Evolutionary conservation across 345 rosid genomes (phyloP), one percentile per base, ranked within the genome.

Genomic region (Combretum micranthum): DNA sequence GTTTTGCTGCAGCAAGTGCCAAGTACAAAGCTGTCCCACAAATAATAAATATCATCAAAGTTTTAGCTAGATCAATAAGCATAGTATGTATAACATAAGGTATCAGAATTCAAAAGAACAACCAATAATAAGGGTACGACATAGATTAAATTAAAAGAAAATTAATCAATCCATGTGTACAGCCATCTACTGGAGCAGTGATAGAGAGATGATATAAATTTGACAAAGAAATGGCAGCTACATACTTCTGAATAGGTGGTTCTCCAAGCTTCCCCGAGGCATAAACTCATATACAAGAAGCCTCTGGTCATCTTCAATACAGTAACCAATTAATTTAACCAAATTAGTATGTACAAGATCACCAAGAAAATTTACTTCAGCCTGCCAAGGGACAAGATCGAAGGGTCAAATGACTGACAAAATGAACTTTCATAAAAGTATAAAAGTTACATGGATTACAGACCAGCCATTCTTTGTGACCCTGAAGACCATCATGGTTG

Each of bases 311-410:
- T 9, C 42, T 44, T 51, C 50, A 3, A 0, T 6, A 19, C 58
- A 62, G 57, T 53, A 62, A 14, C 59, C 66, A 15, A 62, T 52
- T 32, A 62, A 15, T 23, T 44, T 62, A 12, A 53, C 65, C 13
- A 62, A 45, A 46, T 53, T 62, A 3, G 65, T 57, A 53, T 62
- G 65, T 1, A 0, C 15, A 15, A 53, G 52, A 42, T 25, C 43
- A 13, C 65, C 57, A 16, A 26, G 57, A 46, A 0, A 4, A 5
- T 8, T 62, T 10, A 62, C 20, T 46, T 53, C 57, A 22, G 57
- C n/a, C 65, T 62, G 25, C 3, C 12, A 52, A 9, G 0, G 4
- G 23, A 15, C 37, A 18, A 47, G n/a, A 8, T 13, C 51, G 6
- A 13, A 0, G 10, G 10, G 13, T 32, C 45, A 59, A 32, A 48